These are phyloP conservation scores for Guadua angustifolia DNA, from an alignment of 176 grass and related monocot genomes.

Conservation along the genomic window DNA sequence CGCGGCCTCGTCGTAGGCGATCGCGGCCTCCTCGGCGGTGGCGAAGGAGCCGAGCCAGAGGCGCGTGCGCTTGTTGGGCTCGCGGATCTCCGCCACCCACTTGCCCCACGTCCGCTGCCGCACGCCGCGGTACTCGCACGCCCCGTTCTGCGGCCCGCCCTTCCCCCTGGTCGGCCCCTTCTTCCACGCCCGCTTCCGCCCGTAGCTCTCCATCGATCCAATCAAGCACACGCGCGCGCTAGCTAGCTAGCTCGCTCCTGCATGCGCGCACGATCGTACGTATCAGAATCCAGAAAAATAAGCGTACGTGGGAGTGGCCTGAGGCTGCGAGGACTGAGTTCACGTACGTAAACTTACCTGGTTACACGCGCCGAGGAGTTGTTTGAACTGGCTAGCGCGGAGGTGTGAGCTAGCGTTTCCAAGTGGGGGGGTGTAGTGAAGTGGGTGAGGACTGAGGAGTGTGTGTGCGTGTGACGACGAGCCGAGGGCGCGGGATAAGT, in stretches of 20 bases:
- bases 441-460: conserved; percentile 43
- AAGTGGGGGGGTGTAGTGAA: conserved; percentile 49
- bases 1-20: conserved; percentile 91
- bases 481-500: conserved; percentile 50
- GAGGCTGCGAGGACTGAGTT: background rate
- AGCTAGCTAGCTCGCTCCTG: too few relatives aligned
- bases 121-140: conserved; percentile 87
- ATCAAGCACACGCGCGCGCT: background rate
- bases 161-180: conserved; percentile 85
- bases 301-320: background rate
- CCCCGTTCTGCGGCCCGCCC: conserved; percentile 75
- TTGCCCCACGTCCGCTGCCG: conserved; percentile 86
- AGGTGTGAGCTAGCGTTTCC: conserved; percentile 18
- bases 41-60: conserved; percentile 87
- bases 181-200: conserved; percentile 86
- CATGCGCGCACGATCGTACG: background rate
- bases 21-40: conserved; percentile 86
- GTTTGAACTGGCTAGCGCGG: background rate
- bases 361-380: background rate
- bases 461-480: conserved; percentile 61
- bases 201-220: conserved; percentile 59
- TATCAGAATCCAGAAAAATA: background rate
- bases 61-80: conserved; percentile 82
- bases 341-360: conserved; percentile 21
- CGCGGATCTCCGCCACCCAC: conserved; percentile 90